phyloP scores from a whole-genome alignment of 768 basidiomycete species.

The Calocybe cyanea region DNA sequence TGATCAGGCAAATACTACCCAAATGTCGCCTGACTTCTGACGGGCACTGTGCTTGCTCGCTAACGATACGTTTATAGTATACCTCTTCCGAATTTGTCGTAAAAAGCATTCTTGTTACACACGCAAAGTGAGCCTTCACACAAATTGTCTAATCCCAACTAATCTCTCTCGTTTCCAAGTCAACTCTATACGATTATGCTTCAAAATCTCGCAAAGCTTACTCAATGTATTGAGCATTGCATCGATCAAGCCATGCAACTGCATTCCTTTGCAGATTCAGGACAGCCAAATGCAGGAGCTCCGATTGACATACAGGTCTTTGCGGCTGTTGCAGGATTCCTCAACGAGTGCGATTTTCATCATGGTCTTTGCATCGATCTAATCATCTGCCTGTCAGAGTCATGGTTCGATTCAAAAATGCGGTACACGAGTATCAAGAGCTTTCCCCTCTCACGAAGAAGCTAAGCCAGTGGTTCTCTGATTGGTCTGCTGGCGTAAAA shows the following conservation, averaged over 20 bases:
- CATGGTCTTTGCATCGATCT: too few relatives aligned
- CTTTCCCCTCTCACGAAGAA: constrained; percentile 37
- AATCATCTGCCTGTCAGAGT: too few relatives aligned
- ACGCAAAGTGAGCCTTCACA: constrained; percentile 49
- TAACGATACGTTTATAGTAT: constrained; percentile 34
- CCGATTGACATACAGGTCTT: constrained; percentile 40
- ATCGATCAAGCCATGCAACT: constrained; percentile 34
- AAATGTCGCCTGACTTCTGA: too few relatives aligned
- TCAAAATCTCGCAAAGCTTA: constrained; percentile 41
- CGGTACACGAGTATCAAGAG: constrained; percentile 40
- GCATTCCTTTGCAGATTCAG: constrained; percentile 34
- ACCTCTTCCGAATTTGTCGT: constrained; percentile 56
- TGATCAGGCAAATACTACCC: too few relatives aligned
- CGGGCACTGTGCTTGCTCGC: too few relatives aligned
- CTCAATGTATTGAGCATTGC: constrained; percentile 33
- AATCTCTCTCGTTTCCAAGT: constrained; percentile 28
- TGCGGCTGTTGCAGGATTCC: constrained; percentile 39
- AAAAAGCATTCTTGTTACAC: constrained; percentile 48
- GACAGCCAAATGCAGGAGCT: constrained; percentile 8
- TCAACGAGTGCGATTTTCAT: too few relatives aligned
- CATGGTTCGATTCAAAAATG: constrained; percentile 56
- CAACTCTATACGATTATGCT: constrained; percentile 42
- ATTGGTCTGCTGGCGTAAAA: constrained; percentile 43
- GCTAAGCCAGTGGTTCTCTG: constrained; percentile 40
- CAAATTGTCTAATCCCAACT: too few relatives aligned